Conservation (phyloP, 805 yeast genomes). For the Zygoascus tannicola region DNA sequence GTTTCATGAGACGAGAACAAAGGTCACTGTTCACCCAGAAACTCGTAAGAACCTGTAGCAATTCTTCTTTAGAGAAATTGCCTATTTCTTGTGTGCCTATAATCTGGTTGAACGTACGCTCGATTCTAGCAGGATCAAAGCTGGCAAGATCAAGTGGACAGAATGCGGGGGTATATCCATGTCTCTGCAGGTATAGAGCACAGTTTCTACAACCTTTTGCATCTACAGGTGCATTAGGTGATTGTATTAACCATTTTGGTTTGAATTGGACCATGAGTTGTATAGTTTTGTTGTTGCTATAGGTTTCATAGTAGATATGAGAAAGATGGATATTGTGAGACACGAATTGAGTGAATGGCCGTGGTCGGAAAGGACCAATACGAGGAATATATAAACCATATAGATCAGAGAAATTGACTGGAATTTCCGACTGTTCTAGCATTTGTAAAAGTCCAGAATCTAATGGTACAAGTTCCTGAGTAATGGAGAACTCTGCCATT, state of each 20-base stretch:
- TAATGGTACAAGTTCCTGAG: constrained; percentile 1
- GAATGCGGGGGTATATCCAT: constrained; percentile 31
- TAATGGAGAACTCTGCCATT: constrained; percentile 5
- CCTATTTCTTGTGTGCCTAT: constrained; percentile 12
- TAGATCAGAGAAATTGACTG: not conserved
- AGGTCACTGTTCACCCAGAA: constrained; percentile 13
- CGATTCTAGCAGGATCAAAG: constrained; percentile 16
- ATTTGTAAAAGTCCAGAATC: not conserved
- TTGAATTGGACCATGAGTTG: constrained; percentile 39
- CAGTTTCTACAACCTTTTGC: constrained; percentile 47
- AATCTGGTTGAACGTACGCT: constrained; percentile 26
- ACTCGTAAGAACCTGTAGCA: constrained; percentile 13
- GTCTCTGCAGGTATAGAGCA: constrained; percentile 33
- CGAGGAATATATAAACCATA: constrained; percentile 8
- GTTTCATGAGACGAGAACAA: constrained; percentile 22
- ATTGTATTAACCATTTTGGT: constrained; percentile 52
- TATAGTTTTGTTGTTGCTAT: not conserved
- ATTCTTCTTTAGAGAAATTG: too few relatives aligned
- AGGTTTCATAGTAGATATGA: not conserved
- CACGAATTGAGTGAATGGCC: not conserved
- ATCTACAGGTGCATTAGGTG: constrained; percentile 31
- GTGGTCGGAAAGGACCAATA: not conserved
- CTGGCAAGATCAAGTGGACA: constrained; percentile 41
- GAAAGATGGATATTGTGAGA: not conserved
- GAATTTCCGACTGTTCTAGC: not conserved